A percentile compares a stretch with the other conserved stretches of the same genome.
Conservation (phyloP, 1,139 yeast species). For the Yamadazyma kanchanaburiensis region DNA sequence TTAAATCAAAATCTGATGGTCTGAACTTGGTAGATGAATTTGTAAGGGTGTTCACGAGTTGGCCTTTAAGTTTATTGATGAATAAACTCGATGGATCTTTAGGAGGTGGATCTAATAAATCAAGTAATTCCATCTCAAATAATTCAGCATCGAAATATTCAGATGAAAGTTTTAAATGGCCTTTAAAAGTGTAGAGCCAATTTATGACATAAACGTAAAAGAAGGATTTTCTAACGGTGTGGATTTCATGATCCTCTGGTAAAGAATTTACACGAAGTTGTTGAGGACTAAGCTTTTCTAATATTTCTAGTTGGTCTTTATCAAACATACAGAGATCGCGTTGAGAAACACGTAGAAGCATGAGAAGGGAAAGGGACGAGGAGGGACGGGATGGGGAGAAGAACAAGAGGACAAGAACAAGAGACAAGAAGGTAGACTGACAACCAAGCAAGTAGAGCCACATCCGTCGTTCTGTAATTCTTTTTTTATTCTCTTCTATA, state of each 20-base stretch:
- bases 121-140: slow-evolving; percentile 52
- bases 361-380: too few relatives aligned
- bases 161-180: slow-evolving; percentile 37
- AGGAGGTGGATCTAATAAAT: slow-evolving; percentile 36
- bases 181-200: slow-evolving; percentile 49
- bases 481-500: too few relatives aligned
- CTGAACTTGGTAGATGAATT: slow-evolving; percentile 8
- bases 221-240: slow-evolving; percentile 23
- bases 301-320: slow-evolving; percentile 9
- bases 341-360: too few relatives aligned
- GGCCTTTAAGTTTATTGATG: slow-evolving; percentile 37
- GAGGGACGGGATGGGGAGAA: not conserved
- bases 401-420: not conserved
- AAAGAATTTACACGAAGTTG: slow-evolving; percentile 10
- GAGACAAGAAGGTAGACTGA: not conserved
- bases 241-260: slow-evolving; percentile 9
- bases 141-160: slow-evolving; percentile 54
- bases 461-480: too few relatives aligned
- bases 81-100: slow-evolving; percentile 31
- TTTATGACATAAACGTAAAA: slow-evolving; percentile 45
- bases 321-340: slow-evolving; percentile 8
- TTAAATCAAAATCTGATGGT: slow-evolving; percentile 11
- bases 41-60: slow-evolving; percentile 26
- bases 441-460: too few relatives aligned
- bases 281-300: slow-evolving; percentile 11